A percentile compares a stretch with the other conserved stretches of the same genome.
phyloP scores from a whole-genome alignment of 257 asterid species.

The Nicotiana tabacum region DNA sequence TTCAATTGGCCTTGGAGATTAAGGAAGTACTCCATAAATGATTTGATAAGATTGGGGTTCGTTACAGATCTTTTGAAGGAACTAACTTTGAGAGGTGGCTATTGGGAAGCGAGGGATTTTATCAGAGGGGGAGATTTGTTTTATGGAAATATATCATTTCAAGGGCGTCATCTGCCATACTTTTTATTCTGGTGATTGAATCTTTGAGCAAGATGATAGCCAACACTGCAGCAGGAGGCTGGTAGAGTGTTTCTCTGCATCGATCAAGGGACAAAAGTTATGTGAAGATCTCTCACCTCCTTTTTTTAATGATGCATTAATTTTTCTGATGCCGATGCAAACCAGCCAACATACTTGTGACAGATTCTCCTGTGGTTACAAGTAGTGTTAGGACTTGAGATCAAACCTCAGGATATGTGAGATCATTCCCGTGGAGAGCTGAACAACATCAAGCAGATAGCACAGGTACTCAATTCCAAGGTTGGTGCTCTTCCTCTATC shows the following conservation, averaged over 20 bases:
- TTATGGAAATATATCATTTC: background rate
- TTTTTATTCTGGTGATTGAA: background rate
- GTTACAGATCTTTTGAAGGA: background rate
- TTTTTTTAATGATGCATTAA: background rate
- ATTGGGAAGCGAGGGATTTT: background rate
- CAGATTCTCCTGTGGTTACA: background rate
- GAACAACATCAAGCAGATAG: background rate
- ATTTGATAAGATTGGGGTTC: background rate
- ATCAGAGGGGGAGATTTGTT: background rate
- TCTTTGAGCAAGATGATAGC: background rate
- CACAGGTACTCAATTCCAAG: background rate
- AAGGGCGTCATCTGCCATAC: background rate
- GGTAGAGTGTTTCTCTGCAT: background rate
- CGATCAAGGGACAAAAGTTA: background rate
- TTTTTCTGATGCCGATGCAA: background rate
- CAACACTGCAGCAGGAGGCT: background rate
- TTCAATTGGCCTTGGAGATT: background rate
- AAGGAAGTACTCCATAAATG: background rate
- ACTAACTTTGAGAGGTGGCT: background rate
- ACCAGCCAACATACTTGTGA: background rate
- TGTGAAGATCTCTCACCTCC: background rate
- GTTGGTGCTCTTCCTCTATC: background rate
- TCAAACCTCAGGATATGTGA: background rate
- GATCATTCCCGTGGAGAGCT: background rate
- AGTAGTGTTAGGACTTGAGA: background rate